Base-by-base conservation (phyloP, 495 filamentous ascomycete genomes). In the Schizothecium vesticola region DNA sequence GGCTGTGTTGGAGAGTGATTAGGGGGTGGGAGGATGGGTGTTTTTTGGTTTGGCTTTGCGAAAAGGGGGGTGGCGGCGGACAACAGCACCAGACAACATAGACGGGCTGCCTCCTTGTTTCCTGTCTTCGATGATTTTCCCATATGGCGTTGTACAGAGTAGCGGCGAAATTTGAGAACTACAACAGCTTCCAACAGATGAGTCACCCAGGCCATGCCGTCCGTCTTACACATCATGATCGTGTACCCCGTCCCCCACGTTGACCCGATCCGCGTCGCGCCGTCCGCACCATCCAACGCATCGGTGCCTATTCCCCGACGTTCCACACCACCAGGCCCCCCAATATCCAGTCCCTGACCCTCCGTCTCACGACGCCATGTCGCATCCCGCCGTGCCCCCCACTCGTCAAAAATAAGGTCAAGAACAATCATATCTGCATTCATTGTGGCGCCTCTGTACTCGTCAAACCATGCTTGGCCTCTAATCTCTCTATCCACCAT, bases 1-100 rank as follows among this genome's bases (percentile, higher is more conserved):
- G 83, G 94, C 92, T 13, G 96, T 99, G 62, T 78, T 97, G 68
- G 92, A 93, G 80, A 94, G 93, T 21, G 81, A 77, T 69, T 78
- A 79, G 8, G 56, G 13, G 9, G 13, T 22, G 57, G 21, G 22
- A n/a, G n/a, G n/a, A n/a, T n/a, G n/a, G 10, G 16, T 23, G 57
- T 23, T 59, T 59, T 58, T 58, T 21, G 56, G 56, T 58, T 58
- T 58, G 3, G 56, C n/a, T 1, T 1, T 21, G 31, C 12, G 12
- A 51, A n/a, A 6, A 6, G 16, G 36, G 36, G 4, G 36, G 43
- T 8, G 16, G 16, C 36, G 36, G 36, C 19, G 43, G 43, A n/a
- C 6, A 19, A 51, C 43, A 51, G 43, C 10, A 33, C 31, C 31
- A 2, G 3, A 3, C 10, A 13, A 33, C 10, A 33, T 29, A 3